Percentiles rank a stretch among this genome's conserved stretches.
Evolutionary conservation across 2,329 filamentous ascomycete species (phyloP).

Genomic region (Neopestalotiopsis sp.): DNA sequence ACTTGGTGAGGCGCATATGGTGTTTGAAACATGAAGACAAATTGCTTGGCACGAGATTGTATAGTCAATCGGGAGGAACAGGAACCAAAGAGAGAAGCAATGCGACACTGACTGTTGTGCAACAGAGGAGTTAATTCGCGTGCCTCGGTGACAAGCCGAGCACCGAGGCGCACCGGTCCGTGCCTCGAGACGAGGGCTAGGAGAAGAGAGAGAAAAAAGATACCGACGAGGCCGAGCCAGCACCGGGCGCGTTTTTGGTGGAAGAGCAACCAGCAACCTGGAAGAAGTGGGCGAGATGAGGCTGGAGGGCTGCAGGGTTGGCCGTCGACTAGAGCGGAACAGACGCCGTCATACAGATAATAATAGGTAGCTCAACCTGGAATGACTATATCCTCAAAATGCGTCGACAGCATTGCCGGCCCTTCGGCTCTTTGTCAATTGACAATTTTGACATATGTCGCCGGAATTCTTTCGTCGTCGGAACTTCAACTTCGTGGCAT

Average conservation of each 20-base stretch:
- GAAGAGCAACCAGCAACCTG: neutral
- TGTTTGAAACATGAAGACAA: too few species aligned
- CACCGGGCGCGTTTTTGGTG: neutral
- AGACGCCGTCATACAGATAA: neutral
- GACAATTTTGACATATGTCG: neutral
- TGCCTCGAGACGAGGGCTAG: neutral
- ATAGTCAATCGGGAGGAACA: neutral
- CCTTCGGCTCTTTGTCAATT: neutral
- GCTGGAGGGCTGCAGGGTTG: slow-evolving; percentile 6
- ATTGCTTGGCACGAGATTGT: neutral
- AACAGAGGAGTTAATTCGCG: neutral
- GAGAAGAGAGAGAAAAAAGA: neutral
- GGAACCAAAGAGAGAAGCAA: neutral
- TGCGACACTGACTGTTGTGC: neutral
- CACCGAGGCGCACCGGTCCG: neutral
- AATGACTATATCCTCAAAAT: neutral
- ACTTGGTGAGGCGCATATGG: too few species aligned
- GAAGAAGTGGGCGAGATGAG: neutral
- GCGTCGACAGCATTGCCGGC: neutral
- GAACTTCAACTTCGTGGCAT: neutral
- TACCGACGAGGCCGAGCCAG: slow-evolving; percentile 11
- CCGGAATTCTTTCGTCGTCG: neutral
- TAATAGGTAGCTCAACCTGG: neutral
- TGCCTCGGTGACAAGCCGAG: neutral
- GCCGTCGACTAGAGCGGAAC: neutral